Conservation (phyloP, 768 basidiomycete genomes). For the Pleurotus tuoliensis region DNA sequence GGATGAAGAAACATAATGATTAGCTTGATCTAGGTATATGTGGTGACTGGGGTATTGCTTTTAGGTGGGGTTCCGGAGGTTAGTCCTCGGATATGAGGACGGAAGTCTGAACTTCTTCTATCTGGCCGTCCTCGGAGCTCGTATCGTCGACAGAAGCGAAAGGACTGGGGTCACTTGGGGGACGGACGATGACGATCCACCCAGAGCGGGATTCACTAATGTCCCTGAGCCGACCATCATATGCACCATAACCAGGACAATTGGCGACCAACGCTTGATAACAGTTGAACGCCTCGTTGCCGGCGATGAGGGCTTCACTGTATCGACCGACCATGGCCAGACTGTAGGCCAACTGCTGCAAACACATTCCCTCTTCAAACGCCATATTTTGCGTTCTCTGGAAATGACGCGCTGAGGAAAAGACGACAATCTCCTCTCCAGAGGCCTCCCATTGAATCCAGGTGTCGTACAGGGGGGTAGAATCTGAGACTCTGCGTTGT, state of each 20-base stretch:
- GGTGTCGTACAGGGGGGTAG: neutral
- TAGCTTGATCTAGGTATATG: too few species aligned
- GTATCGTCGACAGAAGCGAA: neutral
- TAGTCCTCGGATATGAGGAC: too few species aligned
- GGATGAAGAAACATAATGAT: too few species aligned
- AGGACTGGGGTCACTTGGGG: neutral
- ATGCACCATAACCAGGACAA: neutral
- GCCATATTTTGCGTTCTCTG: neutral
- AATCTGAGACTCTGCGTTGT: neutral
- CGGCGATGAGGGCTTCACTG: conserved; percentile 1
- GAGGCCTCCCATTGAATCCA: conserved; percentile 1
- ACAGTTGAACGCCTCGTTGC: conserved; percentile 2
- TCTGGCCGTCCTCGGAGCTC: neutral
- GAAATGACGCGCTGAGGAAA: neutral
- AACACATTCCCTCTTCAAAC: conserved; percentile 4
- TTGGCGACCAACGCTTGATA: neutral
- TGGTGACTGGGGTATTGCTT: too few species aligned
- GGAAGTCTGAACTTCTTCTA: too few species aligned
- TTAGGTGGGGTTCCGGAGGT: too few species aligned
- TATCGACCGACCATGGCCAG: neutral
- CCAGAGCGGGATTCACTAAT: neutral
- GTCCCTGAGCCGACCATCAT: neutral
- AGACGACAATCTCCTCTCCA: conserved; percentile 3
- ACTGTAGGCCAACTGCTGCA: neutral
- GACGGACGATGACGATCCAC: neutral